These are phyloP conservation scores for Collybia sordida DNA, from an alignment of 768 basidiomycete species.

Conservation along the genomic window DNA sequence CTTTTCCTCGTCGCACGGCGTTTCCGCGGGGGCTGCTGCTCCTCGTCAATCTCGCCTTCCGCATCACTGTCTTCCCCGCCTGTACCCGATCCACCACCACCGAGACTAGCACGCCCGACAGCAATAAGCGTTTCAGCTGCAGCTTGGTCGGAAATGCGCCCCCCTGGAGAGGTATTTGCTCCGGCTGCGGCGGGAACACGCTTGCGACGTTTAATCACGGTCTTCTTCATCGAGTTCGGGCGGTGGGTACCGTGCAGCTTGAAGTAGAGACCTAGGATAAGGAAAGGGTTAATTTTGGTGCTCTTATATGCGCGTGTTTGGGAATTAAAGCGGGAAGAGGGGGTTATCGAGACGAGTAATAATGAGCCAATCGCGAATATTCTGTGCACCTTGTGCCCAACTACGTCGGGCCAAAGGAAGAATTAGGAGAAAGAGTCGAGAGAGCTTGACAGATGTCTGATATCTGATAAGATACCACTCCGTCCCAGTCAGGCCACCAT, in stretches of 20 bases:
- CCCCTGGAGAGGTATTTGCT: constrained; percentile 14
- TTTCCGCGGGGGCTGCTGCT: constrained; percentile 61
- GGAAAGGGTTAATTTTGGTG: constrained; percentile 6
- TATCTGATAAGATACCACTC: constrained; percentile 25
- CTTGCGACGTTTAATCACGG: constrained; percentile 97
- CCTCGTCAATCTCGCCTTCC: constrained; percentile 40
- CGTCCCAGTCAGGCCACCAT: no score
- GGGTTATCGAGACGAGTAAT: neutral
- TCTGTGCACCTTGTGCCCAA: neutral
- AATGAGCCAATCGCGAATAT: no score
- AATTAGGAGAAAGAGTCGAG: neutral
- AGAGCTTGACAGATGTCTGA: neutral
- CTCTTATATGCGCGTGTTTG: neutral
- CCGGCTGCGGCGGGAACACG: constrained; percentile 90
- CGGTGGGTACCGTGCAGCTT: constrained; percentile 97
- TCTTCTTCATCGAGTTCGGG: constrained; percentile 98
- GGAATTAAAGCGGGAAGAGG: constrained; percentile 13
- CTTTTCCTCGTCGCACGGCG: constrained; percentile 39
- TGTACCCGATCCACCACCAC: constrained; percentile 31
- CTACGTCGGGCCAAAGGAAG: neutral
- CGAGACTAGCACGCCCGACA: constrained; percentile 58
- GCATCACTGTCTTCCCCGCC: constrained; percentile 42
- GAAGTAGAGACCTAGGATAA: constrained; percentile 83
- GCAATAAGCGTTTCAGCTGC: constrained; percentile 88
- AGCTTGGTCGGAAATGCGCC: constrained; percentile 74